Conservation (phyloP, 164 flowering plant genomes). For the Saururus chinensis region DNA sequence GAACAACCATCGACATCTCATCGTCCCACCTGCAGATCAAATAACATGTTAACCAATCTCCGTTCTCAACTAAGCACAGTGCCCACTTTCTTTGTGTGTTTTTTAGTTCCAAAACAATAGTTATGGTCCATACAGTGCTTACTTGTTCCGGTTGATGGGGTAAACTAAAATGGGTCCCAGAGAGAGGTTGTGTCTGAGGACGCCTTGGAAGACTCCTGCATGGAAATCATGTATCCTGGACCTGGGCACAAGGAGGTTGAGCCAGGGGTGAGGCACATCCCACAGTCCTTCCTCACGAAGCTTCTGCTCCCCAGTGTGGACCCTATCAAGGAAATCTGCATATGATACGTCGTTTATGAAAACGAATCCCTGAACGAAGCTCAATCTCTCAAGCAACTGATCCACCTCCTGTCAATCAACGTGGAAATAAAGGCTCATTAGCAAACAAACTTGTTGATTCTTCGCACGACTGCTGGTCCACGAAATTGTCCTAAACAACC, state of each 20-base stretch:
- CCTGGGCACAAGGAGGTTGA: slow-evolving; percentile 66
- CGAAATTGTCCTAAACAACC: no score
- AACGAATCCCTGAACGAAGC: slow-evolving; percentile 26
- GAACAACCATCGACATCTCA: slow-evolving; percentile 52
- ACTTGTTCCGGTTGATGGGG: slow-evolving; percentile 63
- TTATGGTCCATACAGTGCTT: no score
- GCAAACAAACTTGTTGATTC: no score
- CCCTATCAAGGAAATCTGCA: slow-evolving; percentile 57
- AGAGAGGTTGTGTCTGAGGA: slow-evolving; percentile 27
- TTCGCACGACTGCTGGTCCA: no score
- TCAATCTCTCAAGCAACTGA: slow-evolving; percentile 27
- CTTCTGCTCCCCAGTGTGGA: slow-evolving; percentile 40
- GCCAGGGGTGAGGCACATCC: slow-evolving; percentile 96
- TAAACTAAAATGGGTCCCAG: slow-evolving; percentile 55
- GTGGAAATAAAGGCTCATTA: neutral
- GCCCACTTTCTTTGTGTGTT: no score
- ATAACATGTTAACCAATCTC: no score
- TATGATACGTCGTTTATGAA: slow-evolving; percentile 44
- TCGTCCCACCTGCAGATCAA: slow-evolving; percentile 64
- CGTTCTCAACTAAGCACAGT: no score
- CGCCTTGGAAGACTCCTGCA: slow-evolving; percentile 40
- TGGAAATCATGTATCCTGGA: slow-evolving; percentile 51
- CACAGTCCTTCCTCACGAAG: slow-evolving; percentile 51
- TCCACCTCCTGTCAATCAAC: slow-evolving; percentile 39
- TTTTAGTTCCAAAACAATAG: no score